Evolutionary conservation across 441 rosid species (phyloP), one percentile per base, ranked within the genome.

Genomic region (Breynia disticha): DNA sequence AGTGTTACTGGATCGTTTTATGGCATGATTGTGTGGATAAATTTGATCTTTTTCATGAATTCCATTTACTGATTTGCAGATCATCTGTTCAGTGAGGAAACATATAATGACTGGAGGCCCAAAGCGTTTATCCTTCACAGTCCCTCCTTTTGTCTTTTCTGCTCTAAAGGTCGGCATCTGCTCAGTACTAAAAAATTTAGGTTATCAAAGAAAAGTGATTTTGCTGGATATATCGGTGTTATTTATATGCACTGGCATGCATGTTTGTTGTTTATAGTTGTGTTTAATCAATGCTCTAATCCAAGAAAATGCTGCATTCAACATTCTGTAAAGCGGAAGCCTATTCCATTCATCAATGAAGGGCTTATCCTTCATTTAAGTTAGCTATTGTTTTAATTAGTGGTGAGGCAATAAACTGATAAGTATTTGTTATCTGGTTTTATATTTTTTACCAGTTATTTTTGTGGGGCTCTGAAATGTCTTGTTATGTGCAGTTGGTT

Each of bases 81-180:
- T 88, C 60, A 72, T 88, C 63, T 67, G 71, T 70, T 69, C 76
- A 5, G 79, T 90, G 68, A 81, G 71, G 86, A 84, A 83, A 77
- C 86, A 86, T 67, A 73, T 88, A 61, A 70, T 88, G 76, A 69
- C 76, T 20, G 98, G 97, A 61, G 97, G 98, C 45, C 85, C 87
- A 60, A 88, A 70, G 72, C 89, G 95, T 28, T 76, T 91, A 15
- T 84, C 95, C 43, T 80, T 78, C 66, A 91, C 95, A 18, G 74
- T 88, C 71, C 91, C 97, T 64, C 83, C 98, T 4, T 88, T 91
- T 67, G 82, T 91, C 51, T 82, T 80, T 73, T 86, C 91, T 13
- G 72, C 87, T 66, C 87, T 93, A 50, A 88, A 93, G 97, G 98
- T 93, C 58, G 67, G 77, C 48, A 52, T 55, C 57, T 62, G 46